phyloP scores from a whole-genome alignment of 345 rosid species.

The Anastatica hierochuntica region DNA sequence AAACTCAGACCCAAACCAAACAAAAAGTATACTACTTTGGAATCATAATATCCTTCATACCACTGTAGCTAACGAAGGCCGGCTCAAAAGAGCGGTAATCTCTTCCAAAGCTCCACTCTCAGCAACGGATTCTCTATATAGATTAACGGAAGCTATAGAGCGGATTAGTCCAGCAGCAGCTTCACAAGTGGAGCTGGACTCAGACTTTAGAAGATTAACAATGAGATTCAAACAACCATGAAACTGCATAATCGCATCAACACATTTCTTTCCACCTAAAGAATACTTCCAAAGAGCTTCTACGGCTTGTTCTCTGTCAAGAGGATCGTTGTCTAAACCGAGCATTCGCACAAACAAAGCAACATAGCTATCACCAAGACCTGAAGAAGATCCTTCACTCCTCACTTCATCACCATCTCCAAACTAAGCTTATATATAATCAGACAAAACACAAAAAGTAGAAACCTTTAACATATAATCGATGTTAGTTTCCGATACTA shows the following conservation, averaged over 20 bases:
- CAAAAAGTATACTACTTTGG: background rate
- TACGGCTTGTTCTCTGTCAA: constrained; percentile 77
- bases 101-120: constrained; percentile 82
- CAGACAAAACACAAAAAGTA: background rate
- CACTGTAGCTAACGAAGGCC: constrained; percentile 57
- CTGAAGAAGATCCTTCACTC: constrained; percentile 32
- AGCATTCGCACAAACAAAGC: constrained; percentile 80
- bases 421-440: constrained; percentile 16
- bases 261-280: constrained; percentile 65
- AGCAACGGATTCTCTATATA: constrained; percentile 64
- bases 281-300: constrained; percentile 74
- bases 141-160: constrained; percentile 54
- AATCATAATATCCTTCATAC: constrained; percentile 40
- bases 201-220: constrained; percentile 62
- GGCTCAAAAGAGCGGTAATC: constrained; percentile 49
- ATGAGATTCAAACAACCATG: constrained; percentile 67
- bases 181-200: constrained; percentile 48
- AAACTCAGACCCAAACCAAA: constrained; percentile 9
- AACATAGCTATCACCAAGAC: constrained; percentile 50
- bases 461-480: constrained; percentile 2
- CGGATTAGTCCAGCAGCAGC: constrained; percentile 86
- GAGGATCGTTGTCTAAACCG: constrained; percentile 72
- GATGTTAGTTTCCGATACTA: background rate
- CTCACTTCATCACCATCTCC: constrained; percentile 34
- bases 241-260: constrained; percentile 69